Conservation (phyloP, 371 early-diverging fungal species). For the Fennellomyces sp. region DNA sequence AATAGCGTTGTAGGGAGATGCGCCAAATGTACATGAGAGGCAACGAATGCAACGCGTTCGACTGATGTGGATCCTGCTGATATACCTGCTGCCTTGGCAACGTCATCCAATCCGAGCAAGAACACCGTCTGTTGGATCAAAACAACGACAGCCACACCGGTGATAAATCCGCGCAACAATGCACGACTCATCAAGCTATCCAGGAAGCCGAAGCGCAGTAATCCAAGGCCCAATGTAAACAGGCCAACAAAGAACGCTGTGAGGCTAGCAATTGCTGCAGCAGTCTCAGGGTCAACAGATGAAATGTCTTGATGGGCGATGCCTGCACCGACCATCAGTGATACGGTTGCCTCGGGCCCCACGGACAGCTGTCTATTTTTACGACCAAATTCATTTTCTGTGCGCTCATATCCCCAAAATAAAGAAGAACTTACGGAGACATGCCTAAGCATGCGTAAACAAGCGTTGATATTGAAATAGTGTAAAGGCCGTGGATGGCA, state of each 20-base stretch:
- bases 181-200: constrained; percentile 91
- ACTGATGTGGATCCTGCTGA: constrained; percentile 68
- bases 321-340: constrained; percentile 86
- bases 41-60: constrained; percentile 63
- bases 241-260: constrained; percentile 81
- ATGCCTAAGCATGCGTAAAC: constrained; percentile 85
- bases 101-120: constrained; percentile 66
- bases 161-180: constrained; percentile 86
- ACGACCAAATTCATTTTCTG: no score
- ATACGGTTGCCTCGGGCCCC: constrained; percentile 92
- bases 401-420: no score
- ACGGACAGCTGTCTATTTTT: constrained; percentile 78
- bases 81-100: constrained; percentile 36
- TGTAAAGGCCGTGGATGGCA: constrained; percentile 84
- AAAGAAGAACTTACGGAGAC: constrained; percentile 55
- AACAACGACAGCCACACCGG: constrained; percentile 86
- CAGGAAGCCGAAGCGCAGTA: constrained; percentile 89
- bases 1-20: constrained; percentile 41
- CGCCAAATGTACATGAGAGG: constrained; percentile 13
- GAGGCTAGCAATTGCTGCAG: constrained; percentile 61
- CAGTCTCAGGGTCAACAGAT: constrained; percentile 33
- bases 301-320: constrained; percentile 52
- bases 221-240: constrained; percentile 82
- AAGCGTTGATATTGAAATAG: constrained; percentile 71
- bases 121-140: constrained; percentile 78